Evolutionary conservation across 83 land plant genomes (phyloP), one percentile per base, ranked within the genome.

Genomic region (Larix sibirica): DNA sequence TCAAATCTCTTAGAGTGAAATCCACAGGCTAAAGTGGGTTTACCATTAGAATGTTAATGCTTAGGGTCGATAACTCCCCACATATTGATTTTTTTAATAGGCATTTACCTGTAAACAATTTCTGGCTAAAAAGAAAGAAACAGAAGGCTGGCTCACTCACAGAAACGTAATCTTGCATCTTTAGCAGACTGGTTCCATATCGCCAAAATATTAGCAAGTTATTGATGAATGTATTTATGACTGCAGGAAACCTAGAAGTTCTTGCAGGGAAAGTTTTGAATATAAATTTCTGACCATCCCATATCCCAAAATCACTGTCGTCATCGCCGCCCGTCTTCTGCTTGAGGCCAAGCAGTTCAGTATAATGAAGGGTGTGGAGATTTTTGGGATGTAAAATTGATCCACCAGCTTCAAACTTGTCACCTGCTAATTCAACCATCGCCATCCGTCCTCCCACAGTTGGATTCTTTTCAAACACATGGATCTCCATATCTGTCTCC

Each of bases 391-490:
- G 98, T 31, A 97, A 80, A 77, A 97, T 89, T 4, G 96, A 91
- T 7, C 85, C 99, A 4, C 99, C 99, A 54, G 98, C 98, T 83
- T 97, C 98, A 86, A 96, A 96, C 16, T 83, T 89, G 81, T 94
- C 94, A 0, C 95, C 96, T 73, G 83, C 85, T 83, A 97, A 56
- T 20, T 85, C 73, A 70, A 97, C 93, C 71, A 93, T 91, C 71
- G 96, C 91, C 93, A 93, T 93, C 4, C 99, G 94, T 16, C 99
- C 99, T 4, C 99, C 99, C 68, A 97, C 95, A 28, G 71, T 76
- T 81, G 73, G 83, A 75, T 68, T 61, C 64, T 87, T 87, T 88
- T 97, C 99, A 83, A 92, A 93, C 71, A 97, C 81, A 4, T 36
- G 80, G 82, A 91, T 89, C 40, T 79, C 79, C 79, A 83, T 63